phyloP scores from a whole-genome alignment of 441 rosid species.

The Mallotus japonicus region DNA sequence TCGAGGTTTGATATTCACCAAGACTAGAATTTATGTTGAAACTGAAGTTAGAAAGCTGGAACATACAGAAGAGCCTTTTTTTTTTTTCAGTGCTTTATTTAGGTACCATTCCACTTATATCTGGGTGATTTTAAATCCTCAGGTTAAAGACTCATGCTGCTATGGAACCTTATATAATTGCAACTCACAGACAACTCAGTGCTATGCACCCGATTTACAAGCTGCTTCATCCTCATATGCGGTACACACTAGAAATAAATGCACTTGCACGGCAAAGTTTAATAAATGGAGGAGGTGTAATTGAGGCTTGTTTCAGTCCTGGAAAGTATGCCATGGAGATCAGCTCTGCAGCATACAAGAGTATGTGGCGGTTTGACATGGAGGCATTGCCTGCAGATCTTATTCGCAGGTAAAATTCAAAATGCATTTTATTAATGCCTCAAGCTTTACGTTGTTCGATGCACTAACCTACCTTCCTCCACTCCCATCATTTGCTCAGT shows the following conservation, averaged over 20 bases:
- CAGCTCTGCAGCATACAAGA: constrained; percentile 85
- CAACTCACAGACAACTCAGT: constrained; percentile 93
- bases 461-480: neutral
- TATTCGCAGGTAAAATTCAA: constrained; percentile 54
- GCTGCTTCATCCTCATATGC: constrained; percentile 88
- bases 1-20: too few relatives aligned
- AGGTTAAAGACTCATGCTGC: constrained; percentile 93
- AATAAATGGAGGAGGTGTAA: constrained; percentile 88
- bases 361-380: constrained; percentile 81
- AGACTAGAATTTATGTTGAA: neutral
- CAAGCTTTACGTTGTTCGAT: neutral
- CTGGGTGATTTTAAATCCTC: constrained; percentile 13
- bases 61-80: neutral
- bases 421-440: neutral
- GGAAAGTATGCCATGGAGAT: constrained; percentile 83
- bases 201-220: constrained; percentile 82
- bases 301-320: constrained; percentile 83
- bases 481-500: neutral
- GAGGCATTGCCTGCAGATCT: constrained; percentile 96
- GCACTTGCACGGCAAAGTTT: constrained; percentile 88
- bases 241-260: constrained; percentile 87
- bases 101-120: neutral
- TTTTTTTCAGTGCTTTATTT: too few relatives aligned
- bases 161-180: constrained; percentile 85
- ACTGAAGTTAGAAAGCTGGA: neutral